Evolutionary conservation across 192 early-diverging fungal genomes (phyloP).

Genomic region (Linnemannia schmuckeri): DNA sequence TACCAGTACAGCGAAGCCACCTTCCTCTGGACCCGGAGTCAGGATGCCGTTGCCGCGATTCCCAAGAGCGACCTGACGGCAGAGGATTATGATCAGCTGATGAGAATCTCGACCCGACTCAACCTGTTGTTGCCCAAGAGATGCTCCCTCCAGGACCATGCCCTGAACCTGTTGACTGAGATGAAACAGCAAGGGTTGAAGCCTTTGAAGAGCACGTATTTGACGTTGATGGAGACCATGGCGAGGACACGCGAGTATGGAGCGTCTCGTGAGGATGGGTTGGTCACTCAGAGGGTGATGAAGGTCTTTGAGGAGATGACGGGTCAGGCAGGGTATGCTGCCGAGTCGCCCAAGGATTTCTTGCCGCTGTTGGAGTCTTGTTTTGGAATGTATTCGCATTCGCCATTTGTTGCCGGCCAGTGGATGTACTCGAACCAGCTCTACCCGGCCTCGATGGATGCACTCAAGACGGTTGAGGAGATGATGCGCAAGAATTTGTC

Average conservation of each 20-base stretch:
- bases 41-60: slow-evolving; percentile 11
- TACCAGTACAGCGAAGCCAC: slow-evolving; percentile 23
- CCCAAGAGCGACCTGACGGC: slow-evolving; percentile 13
- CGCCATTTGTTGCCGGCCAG: slow-evolving; percentile 37
- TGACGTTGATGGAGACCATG: slow-evolving; percentile 34
- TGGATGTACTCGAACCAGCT: slow-evolving; percentile 55
- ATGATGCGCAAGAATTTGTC: slow-evolving; percentile 26
- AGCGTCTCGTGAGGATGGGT: slow-evolving; percentile 11
- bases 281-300: slow-evolving; percentile 1
- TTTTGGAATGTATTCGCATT: slow-evolving; percentile 41
- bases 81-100: slow-evolving; percentile 37
- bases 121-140: slow-evolving; percentile 28
- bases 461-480: slow-evolving; percentile 24
- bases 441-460: slow-evolving; percentile 16
- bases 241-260: slow-evolving; percentile 44
- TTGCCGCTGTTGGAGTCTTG: slow-evolving; percentile 36
- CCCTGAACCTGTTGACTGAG: not conserved
- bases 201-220: slow-evolving; percentile 28
- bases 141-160: slow-evolving; percentile 18
- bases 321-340: slow-evolving; percentile 11
- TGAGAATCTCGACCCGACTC: slow-evolving; percentile 25
- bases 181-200: slow-evolving; percentile 30
- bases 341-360: slow-evolving; percentile 30
- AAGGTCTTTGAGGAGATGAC: slow-evolving; percentile 46
- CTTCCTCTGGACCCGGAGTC: slow-evolving; percentile 15